Percentiles rank a stretch among this genome's conserved stretches.
Conservation (phyloP, 371 early-diverging fungal species). For the Mortierella sp. region DNA sequence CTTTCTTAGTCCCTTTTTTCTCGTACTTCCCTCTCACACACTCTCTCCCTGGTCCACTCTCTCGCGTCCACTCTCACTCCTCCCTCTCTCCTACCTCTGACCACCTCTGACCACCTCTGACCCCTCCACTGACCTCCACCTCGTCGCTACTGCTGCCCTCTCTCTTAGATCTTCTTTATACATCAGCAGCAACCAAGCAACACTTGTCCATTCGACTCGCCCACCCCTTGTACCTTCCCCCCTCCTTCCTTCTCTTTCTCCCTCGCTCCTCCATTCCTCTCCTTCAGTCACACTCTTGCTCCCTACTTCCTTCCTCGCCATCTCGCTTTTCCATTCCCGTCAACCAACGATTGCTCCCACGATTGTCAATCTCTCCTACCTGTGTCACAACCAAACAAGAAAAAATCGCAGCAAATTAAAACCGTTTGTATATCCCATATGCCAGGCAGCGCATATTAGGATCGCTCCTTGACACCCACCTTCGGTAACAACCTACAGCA, state of each 20-base stretch:
- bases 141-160: neutral
- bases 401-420: neutral
- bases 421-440: slow-evolving; percentile 7
- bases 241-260: neutral
- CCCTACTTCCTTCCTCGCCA: neutral
- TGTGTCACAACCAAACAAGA: neutral
- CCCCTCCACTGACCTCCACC: neutral
- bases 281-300: neutral
- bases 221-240: neutral
- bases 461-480: slow-evolving; percentile 3
- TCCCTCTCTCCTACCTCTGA: neutral
- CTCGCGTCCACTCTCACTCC: neutral
- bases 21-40: too few relatives aligned
- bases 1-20: neutral
- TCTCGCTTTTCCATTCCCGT: neutral
- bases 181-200: neutral
- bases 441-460: slow-evolving; percentile 6
- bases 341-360: neutral
- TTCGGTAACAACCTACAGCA: neutral
- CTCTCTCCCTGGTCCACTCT: too few relatives aligned
- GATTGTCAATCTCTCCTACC: neutral
- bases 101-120: neutral
- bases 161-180: neutral
- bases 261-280: neutral
- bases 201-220: neutral